A percentile compares a stretch with the other conserved stretches of the same genome.
These are phyloP conservation scores for Colletotrichum sp. DNA, from an alignment of 2,329 filamentous ascomycete species.

Conservation along the genomic window DNA sequence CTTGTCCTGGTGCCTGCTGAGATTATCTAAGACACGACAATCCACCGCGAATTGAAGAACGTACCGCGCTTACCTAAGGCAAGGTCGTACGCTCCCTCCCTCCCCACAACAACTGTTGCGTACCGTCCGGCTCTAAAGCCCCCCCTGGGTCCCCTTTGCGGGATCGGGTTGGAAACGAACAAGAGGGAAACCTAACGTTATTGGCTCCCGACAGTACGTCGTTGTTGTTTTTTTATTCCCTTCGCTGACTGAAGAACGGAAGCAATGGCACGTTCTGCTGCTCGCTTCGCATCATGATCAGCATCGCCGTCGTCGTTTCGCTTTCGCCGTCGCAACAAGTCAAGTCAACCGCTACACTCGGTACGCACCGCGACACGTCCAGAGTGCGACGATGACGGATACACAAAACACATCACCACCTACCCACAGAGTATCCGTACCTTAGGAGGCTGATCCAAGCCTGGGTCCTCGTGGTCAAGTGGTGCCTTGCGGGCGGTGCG, in stretches of 20 bases:
- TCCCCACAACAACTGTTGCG: background rate
- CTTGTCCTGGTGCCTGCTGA: background rate
- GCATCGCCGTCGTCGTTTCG: background rate
- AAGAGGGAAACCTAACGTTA: slow-evolving; percentile 1
- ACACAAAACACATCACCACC: background rate
- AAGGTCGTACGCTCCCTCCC: background rate
- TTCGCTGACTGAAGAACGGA: background rate
- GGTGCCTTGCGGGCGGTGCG: background rate
- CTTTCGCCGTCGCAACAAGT: background rate
- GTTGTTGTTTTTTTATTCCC: background rate
- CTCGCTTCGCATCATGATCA: background rate
- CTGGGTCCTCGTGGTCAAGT: background rate
- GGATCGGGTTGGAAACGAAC: slow-evolving; percentile 1
- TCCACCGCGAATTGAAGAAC: background rate
- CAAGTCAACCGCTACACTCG: background rate
- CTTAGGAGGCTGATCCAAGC: background rate
- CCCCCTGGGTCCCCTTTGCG: background rate
- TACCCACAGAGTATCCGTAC: background rate
- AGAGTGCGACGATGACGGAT: background rate
- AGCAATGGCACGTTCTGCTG: background rate
- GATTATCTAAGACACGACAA: background rate
- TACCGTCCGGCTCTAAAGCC: background rate
- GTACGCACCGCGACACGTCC: background rate
- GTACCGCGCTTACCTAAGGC: background rate
- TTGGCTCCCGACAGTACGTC: background rate